phyloP scores from a whole-genome alignment of 2,329 filamentous ascomycete genomes.

The Aspergillus thermomutatus region DNA sequence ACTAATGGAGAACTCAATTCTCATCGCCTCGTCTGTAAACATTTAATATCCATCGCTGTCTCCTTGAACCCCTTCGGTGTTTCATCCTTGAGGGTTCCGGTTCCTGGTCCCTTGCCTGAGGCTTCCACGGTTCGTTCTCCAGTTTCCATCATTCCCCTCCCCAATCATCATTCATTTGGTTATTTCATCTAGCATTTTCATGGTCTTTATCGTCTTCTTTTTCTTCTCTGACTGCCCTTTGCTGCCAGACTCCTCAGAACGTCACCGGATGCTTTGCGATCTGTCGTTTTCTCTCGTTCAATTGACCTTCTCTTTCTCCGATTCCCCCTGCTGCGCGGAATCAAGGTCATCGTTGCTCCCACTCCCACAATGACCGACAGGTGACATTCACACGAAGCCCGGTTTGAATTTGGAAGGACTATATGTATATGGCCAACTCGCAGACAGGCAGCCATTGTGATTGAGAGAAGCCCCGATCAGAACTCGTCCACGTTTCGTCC shows the following conservation, averaged over 20 bases:
- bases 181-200: not conserved
- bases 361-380: constrained; percentile 14
- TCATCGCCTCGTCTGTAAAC: not conserved
- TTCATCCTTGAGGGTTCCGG: not conserved
- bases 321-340: not conserved
- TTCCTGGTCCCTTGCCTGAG: not conserved
- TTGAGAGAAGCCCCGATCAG: not conserved
- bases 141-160: not conserved
- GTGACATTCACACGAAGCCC: constrained; percentile 10
- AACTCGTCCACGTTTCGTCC: not conserved
- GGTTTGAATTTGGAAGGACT: not conserved
- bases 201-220: not conserved
- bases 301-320: constrained; percentile 5
- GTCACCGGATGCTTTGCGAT: too few relatives aligned
- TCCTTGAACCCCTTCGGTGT: not conserved
- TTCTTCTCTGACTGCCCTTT: not conserved
- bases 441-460: not conserved
- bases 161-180: not conserved
- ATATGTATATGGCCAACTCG: not conserved
- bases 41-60: not conserved
- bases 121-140: not conserved
- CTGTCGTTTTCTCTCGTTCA: not conserved
- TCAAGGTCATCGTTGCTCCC: not conserved
- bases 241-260: not conserved
- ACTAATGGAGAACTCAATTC: not conserved